Evolutionary conservation across 2,329 filamentous ascomycete species (phyloP).

Genomic region (Sporothrix globosa): DNA sequence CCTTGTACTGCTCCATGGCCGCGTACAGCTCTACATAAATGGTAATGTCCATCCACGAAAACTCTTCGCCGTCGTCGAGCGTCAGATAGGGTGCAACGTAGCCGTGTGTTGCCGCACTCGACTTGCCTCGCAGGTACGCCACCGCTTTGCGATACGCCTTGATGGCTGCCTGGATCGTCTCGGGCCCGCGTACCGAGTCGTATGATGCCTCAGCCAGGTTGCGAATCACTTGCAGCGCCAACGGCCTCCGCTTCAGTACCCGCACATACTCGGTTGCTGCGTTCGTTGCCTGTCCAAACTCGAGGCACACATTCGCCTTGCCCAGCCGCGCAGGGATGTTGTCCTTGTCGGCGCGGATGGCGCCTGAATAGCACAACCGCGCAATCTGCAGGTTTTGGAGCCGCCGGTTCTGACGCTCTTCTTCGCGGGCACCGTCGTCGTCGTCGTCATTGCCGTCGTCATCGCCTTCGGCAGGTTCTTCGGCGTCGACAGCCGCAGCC

Average conservation of each 20-base stretch:
- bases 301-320: slow-evolving; percentile 61
- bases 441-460: slow-evolving; percentile 48
- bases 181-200: slow-evolving; percentile 53
- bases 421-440: slow-evolving; percentile 35
- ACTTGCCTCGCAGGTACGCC: slow-evolving; percentile 43
- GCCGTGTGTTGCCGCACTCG: slow-evolving; percentile 36
- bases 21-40: slow-evolving; percentile 83
- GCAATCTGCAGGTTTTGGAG: slow-evolving; percentile 57
- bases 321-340: slow-evolving; percentile 62
- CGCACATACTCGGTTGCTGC: slow-evolving; percentile 62
- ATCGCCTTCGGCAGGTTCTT: slow-evolving; percentile 40
- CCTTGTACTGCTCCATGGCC: slow-evolving; percentile 62
- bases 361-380: slow-evolving; percentile 62
- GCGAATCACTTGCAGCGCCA: slow-evolving; percentile 59
- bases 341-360: slow-evolving; percentile 60
- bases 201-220: slow-evolving; percentile 62
- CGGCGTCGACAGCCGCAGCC: slow-evolving; percentile 47
- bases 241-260: slow-evolving; percentile 56
- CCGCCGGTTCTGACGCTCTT: slow-evolving; percentile 35
- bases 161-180: slow-evolving; percentile 49
- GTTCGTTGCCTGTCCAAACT: slow-evolving; percentile 56
- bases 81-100: slow-evolving; percentile 32
- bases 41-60: slow-evolving; percentile 79
- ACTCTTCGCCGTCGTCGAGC: slow-evolving; percentile 45
- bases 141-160: slow-evolving; percentile 56